These are phyloP conservation scores for Suhomyces bokatorum DNA, from an alignment of 1,139 yeast genomes.

Conservation along the genomic window DNA sequence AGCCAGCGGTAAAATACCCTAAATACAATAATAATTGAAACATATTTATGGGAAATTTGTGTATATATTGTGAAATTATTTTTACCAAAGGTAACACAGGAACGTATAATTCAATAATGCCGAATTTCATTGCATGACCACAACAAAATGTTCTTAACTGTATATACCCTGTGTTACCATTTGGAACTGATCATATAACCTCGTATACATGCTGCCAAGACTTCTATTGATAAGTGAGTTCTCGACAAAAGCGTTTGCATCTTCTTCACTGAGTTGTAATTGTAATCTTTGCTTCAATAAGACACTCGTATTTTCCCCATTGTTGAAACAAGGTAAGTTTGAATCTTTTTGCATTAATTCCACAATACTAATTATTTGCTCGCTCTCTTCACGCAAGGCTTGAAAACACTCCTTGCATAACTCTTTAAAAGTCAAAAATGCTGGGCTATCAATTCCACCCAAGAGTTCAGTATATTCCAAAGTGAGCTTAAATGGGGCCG, in stretches of 20 bases:
- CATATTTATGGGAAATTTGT: too few relatives aligned
- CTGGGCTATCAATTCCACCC: too few relatives aligned
- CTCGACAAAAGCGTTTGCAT: conserved; percentile 77
- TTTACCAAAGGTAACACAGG: too few relatives aligned
- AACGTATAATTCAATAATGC: too few relatives aligned
- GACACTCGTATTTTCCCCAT: conserved; percentile 80
- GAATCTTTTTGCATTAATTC: conserved; percentile 94
- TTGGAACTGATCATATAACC: too few relatives aligned
- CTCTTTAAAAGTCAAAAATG: conserved; percentile 59
- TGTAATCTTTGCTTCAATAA: conserved; percentile 80
- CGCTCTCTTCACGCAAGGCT: conserved; percentile 68
- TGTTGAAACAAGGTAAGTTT: conserved; percentile 83
- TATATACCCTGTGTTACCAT: too few relatives aligned
- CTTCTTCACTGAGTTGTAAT: conserved; percentile 68
- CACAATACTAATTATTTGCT: conserved; percentile 74
- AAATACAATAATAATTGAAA: too few relatives aligned
- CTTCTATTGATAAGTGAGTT: conserved; percentile 74
- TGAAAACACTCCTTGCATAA: conserved; percentile 72
- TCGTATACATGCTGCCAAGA: too few relatives aligned
- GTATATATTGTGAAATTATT: too few relatives aligned
- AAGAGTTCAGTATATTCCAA: conserved; percentile 81
- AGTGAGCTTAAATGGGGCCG: conserved; percentile 93
- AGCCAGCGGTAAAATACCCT: too few relatives aligned
- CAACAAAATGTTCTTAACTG: too few relatives aligned
- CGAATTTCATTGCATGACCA: too few relatives aligned